Base-by-base conservation (phyloP, 140 eudicot genomes). In the Cichorium intybus region DNA sequence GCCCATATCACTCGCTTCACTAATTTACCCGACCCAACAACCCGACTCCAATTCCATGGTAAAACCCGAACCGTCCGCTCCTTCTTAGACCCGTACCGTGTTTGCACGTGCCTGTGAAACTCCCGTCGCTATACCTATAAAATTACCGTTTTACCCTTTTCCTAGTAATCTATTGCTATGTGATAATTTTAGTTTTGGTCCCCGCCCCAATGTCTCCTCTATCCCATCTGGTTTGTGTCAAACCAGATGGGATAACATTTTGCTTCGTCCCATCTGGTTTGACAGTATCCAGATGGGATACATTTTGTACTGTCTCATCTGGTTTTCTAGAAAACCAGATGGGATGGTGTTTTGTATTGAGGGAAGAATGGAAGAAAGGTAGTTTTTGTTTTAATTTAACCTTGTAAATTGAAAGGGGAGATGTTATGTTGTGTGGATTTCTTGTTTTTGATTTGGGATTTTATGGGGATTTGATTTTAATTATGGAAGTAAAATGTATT, bases 1-100 rank as follows among this genome's bases (percentile, higher is more conserved):
- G 96, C 96, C 96, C 0, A 74, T 88, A 24, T 88, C 96, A 39
- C 90, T 88, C 27, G 96, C 96, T 56, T 76, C 95, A 7, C 77
- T 81, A 26, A 85, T 88, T 74, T 88, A 82, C 69, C 94, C 84
- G 16, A 56, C 81, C 17, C 86, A 77, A 23, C 88, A 79, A 52
- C 69, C 85, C 2, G 95, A 88, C 21, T 48, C 74, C 48, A 49
- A 70, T 5, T 57, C 80, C 20, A 58, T 65, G 22, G 84, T 88
- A 59, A 88, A 88, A 74, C 82, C 95, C 6, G 90, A 88, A 76
- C 82, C 92, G 53, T 62, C 83, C 1, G 83, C 82, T 14, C 89
- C 92, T 5, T 79, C 84, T 20, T 88, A 67, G 62, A 71, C 63
- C 60, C 11, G 51, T 69, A 23, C 17, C 27, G 29, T 16, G 24